phyloP scores from a whole-genome alignment of 768 basidiomycete genomes.

The Pulveroboletus sp. region DNA sequence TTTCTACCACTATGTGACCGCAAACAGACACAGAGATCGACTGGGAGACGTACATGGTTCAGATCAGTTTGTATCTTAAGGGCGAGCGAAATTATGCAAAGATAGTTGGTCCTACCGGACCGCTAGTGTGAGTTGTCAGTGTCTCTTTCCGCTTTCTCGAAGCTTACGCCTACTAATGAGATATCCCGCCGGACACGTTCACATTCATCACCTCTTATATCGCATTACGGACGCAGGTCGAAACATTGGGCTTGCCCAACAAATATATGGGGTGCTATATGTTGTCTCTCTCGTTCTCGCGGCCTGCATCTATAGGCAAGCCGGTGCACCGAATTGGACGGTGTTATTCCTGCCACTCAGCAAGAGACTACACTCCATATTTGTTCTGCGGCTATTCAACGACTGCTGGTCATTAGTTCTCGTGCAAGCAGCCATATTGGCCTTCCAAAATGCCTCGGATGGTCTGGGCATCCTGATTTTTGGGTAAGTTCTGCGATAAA shows the following conservation, averaged over 20 bases:
- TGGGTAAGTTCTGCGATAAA: slow-evolving; percentile 50
- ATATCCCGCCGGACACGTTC: slow-evolving; percentile 93
- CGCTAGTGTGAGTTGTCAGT: slow-evolving; percentile 66
- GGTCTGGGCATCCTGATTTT: slow-evolving; percentile 64
- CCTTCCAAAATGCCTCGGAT: slow-evolving; percentile 59
- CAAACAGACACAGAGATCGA: slow-evolving; percentile 94
- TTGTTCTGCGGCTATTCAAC: slow-evolving; percentile 88
- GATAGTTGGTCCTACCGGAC: slow-evolving; percentile 89
- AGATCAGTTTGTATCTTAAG: slow-evolving; percentile 71
- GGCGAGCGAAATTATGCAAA: slow-evolving; percentile 82
- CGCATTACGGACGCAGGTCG: slow-evolving; percentile 57
- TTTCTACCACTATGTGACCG: slow-evolving; percentile 14
- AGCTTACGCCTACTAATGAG: slow-evolving; percentile 38
- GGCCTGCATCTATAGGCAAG: slow-evolving; percentile 64
- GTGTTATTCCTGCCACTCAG: slow-evolving; percentile 75
- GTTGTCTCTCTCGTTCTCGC: slow-evolving; percentile 60
- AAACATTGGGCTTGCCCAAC: slow-evolving; percentile 65
- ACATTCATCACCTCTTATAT: slow-evolving; percentile 74
- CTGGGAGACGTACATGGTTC: slow-evolving; percentile 94
- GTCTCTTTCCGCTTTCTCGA: neutral
- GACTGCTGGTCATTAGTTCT: slow-evolving; percentile 83
- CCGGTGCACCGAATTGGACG: slow-evolving; percentile 68
- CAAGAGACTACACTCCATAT: slow-evolving; percentile 94
- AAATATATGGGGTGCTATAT: slow-evolving; percentile 77
- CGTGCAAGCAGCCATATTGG: slow-evolving; percentile 64